Conservation (phyloP, 805 yeast species). For the Wickerhamomyces subpelliculosus region DNA sequence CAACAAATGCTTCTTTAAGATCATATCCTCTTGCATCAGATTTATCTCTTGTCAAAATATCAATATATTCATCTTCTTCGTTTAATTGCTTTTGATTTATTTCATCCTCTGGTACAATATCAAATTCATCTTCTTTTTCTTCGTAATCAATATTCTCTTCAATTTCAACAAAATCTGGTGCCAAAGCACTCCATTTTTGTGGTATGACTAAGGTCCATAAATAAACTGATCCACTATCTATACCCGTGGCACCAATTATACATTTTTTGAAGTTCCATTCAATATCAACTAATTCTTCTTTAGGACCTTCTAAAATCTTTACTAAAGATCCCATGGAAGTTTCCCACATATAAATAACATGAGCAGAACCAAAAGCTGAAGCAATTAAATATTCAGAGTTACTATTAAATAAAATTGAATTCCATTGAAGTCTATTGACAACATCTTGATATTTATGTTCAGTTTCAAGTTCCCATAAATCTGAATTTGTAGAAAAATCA, state of each 20-base stretch:
- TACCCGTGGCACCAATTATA: conserved; percentile 72
- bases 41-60: conserved; percentile 56
- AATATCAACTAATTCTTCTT: conserved; percentile 78
- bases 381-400: conserved; percentile 83
- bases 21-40: conserved; percentile 71
- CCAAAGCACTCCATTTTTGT: conserved; percentile 93
- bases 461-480: conserved; percentile 45
- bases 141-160: conserved; percentile 86
- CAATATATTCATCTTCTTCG: conserved; percentile 61
- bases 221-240: conserved; percentile 77
- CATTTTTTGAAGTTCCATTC: conserved; percentile 81
- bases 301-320: conserved; percentile 84
- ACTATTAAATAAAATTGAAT: conserved; percentile 65
- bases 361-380: conserved; percentile 80
- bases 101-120: conserved; percentile 62
- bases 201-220: conserved; percentile 79
- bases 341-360: conserved; percentile 91
- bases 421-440: conserved; percentile 86
- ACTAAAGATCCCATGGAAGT: conserved; percentile 81
- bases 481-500: conserved; percentile 18
- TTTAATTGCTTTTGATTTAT: conserved; percentile 53
- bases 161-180: conserved; percentile 92
- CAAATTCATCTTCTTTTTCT: conserved; percentile 90
- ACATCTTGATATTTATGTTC: conserved; percentile 87
- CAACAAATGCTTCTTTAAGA: conserved; percentile 47